phyloP scores from a whole-genome alignment of 148 eudicot genomes.

The Fallopia convolvulus region DNA sequence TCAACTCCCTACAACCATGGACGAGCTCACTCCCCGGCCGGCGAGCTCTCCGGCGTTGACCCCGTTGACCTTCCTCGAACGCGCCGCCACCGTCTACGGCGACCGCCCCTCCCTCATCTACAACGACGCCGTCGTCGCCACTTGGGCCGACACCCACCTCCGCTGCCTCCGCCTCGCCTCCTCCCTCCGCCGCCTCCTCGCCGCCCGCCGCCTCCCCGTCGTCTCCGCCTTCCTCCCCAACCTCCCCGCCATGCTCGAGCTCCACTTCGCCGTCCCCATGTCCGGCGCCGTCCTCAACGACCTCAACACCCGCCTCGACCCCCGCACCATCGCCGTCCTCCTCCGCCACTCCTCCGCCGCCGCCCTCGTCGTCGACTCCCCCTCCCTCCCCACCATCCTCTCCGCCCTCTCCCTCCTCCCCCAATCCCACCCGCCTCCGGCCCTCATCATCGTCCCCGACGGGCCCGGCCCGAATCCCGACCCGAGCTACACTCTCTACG shows the following conservation, averaged over 20 bases:
- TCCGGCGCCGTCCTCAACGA: slow-evolving; percentile 45
- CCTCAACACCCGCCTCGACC: slow-evolving; percentile 46
- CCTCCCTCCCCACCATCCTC: slow-evolving; percentile 12
- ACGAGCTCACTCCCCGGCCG: slow-evolving; percentile 32
- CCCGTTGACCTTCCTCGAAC: slow-evolving; percentile 47
- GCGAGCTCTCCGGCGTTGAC: slow-evolving; percentile 66
- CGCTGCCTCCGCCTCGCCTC: slow-evolving; percentile 56
- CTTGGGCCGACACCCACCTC: slow-evolving; percentile 50
- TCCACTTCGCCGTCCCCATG: slow-evolving; percentile 75
- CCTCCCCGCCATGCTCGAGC: slow-evolving; percentile 63
- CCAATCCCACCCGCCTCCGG: slow-evolving; percentile 9
- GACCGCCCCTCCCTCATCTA: slow-evolving; percentile 48
- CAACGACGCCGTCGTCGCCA: slow-evolving; percentile 34
- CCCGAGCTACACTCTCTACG: not conserved
- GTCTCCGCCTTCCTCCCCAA: slow-evolving; percentile 80
- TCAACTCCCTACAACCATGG: slow-evolving; percentile 26
- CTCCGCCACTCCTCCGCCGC: slow-evolving; percentile 32
- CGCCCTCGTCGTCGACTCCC: slow-evolving; percentile 34
- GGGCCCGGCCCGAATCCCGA: not conserved
- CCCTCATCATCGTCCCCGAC: slow-evolving; percentile 21
- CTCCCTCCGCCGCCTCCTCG: slow-evolving; percentile 25
- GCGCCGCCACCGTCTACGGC: slow-evolving; percentile 62
- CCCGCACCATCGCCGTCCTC: slow-evolving; percentile 35
- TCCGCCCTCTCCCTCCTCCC: slow-evolving; percentile 23
- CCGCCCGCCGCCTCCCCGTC: slow-evolving; percentile 22